Conservation (phyloP, 116 monocot species). For the Iris pallida region DNA sequence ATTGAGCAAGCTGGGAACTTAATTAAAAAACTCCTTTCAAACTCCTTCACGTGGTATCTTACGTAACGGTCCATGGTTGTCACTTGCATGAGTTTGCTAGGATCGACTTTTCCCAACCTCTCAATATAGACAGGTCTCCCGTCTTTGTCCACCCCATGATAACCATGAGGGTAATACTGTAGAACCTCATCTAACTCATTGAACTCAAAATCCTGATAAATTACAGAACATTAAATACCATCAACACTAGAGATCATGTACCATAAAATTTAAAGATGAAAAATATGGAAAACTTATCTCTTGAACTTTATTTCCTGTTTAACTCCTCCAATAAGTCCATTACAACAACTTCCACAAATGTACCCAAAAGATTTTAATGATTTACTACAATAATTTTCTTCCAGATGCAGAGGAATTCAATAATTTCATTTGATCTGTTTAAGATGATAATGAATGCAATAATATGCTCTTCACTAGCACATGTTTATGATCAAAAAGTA, state of each 20-base stretch:
- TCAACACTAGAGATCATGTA: background rate
- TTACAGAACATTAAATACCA: background rate
- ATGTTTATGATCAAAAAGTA: too few relatives aligned
- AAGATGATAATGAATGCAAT: too few relatives aligned
- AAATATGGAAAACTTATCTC: too few relatives aligned
- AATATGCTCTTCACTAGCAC: too few relatives aligned
- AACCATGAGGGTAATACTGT: conserved; percentile 1
- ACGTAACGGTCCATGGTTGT: conserved; percentile 6
- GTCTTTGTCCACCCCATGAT: conserved; percentile 6
- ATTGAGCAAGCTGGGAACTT: conserved; percentile 9
- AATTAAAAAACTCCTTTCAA: conserved; percentile 5
- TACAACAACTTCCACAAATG: too few relatives aligned
- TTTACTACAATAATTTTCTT: too few relatives aligned
- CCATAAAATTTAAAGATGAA: background rate
- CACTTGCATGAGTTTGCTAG: conserved; percentile 1
- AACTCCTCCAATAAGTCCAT: too few relatives aligned
- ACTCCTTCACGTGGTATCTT: conserved; percentile 5
- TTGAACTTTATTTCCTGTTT: too few relatives aligned
- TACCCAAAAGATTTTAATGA: too few relatives aligned
- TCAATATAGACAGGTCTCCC: conserved; percentile 11
- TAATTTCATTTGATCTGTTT: too few relatives aligned
- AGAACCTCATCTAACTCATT: conserved; percentile 5
- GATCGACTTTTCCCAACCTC: conserved; percentile 3
- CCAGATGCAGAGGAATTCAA: too few relatives aligned
- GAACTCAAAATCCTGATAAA: conserved; percentile 1